phyloP scores from a whole-genome alignment of 2,329 filamentous ascomycete genomes.

The Diaporthe citri region DNA sequence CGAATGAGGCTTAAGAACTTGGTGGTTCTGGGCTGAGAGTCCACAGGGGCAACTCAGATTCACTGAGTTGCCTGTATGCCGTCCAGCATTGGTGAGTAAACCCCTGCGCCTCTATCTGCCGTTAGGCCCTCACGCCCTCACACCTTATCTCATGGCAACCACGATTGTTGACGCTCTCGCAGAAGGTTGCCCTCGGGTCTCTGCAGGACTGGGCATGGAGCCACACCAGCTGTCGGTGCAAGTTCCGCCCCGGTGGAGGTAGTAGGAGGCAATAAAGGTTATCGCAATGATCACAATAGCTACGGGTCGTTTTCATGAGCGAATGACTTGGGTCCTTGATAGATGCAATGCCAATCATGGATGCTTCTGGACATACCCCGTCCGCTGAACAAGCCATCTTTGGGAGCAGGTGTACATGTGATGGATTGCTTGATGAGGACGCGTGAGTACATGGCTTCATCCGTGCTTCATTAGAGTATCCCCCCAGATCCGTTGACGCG shows the following conservation, averaged over 20 bases:
- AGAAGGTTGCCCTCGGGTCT: neutral
- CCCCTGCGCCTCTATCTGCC: neutral
- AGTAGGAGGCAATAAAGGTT: neutral
- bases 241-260: neutral
- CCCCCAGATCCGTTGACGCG: neutral
- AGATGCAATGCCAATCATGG: neutral
- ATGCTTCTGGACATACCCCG: neutral
- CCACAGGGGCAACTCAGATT: conserved; percentile 16
- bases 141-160: neutral
- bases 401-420: neutral
- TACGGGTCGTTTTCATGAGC: neutral
- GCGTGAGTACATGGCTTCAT: neutral
- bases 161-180: neutral
- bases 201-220: neutral
- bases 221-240: neutral
- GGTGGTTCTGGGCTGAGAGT: neutral
- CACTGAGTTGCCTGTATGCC: neutral
- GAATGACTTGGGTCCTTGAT: neutral
- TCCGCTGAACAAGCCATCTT: neutral
- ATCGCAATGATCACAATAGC: neutral
- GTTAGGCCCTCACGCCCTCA: neutral
- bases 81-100: conserved; percentile 9
- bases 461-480: neutral
- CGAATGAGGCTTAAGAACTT: neutral
- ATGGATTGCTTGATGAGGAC: neutral